These are phyloP conservation scores for Colletotrichum godetiae DNA, from an alignment of 2,329 filamentous ascomycete genomes.

Conservation along the genomic window DNA sequence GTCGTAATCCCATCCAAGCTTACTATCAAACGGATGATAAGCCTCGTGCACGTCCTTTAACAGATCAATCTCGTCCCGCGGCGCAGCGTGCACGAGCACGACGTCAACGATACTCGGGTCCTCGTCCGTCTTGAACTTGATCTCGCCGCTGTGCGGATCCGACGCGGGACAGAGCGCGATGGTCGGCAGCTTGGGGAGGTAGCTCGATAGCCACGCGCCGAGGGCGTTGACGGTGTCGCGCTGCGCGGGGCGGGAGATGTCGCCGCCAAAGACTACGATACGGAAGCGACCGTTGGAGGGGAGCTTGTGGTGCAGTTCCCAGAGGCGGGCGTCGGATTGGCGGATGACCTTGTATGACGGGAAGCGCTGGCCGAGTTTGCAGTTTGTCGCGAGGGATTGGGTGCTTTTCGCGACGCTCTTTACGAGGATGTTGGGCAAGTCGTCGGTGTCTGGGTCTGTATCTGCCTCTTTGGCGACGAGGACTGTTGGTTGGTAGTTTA, in stretches of 20 bases:
- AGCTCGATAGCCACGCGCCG: constrained; percentile 53
- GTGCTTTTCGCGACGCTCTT: constrained; percentile 48
- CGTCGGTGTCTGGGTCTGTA: constrained; percentile 38
- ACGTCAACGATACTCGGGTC: constrained; percentile 60
- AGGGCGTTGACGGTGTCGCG: constrained; percentile 57
- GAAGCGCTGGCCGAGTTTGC: constrained; percentile 68
- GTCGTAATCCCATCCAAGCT: constrained; percentile 65
- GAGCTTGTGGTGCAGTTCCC: constrained; percentile 70
- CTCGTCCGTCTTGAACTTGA: constrained; percentile 31
- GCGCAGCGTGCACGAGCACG: constrained; percentile 68
- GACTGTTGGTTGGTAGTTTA: constrained; percentile 67
- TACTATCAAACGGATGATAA: constrained; percentile 31
- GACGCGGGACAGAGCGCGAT: constrained; percentile 22
- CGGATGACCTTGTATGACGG: constrained; percentile 69
- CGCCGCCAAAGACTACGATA: constrained; percentile 71
- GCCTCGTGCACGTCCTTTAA: constrained; percentile 58
- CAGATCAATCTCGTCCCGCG: constrained; percentile 61
- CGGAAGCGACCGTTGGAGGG: constrained; percentile 67
- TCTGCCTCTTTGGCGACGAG: constrained; percentile 63
- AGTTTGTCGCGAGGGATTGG: constrained; percentile 55
- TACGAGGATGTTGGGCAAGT: constrained; percentile 56
- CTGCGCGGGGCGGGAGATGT: constrained; percentile 59
- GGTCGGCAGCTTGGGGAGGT: constrained; percentile 25
- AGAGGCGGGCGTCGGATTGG: constrained; percentile 65
- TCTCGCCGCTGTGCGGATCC: constrained; percentile 24